Conservation (phyloP, 2,329 filamentous ascomycete species). For the Zymoseptoria tritici region DNA sequence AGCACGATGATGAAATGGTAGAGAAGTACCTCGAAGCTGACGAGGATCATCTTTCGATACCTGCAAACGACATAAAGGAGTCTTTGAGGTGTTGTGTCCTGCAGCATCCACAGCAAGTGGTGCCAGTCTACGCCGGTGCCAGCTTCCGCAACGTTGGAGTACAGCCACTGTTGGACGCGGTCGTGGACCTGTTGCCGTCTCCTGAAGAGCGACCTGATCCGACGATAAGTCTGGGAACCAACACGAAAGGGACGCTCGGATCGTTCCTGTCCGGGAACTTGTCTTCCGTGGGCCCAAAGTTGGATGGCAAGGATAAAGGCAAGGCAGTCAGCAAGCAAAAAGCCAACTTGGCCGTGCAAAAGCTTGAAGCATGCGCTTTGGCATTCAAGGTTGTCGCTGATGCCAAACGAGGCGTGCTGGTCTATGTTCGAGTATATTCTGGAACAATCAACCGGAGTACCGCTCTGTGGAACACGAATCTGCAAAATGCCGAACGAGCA, state of each 20-base stretch:
- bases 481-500: slow-evolving; percentile 69
- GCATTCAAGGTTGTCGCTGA: slow-evolving; percentile 95
- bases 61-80: slow-evolving; percentile 58
- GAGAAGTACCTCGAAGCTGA: slow-evolving; percentile 74
- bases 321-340: slow-evolving; percentile 36
- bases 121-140: slow-evolving; percentile 83
- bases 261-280: slow-evolving; percentile 35
- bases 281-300: slow-evolving; percentile 1
- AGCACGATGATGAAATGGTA: slow-evolving; percentile 79
- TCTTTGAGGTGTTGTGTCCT: slow-evolving; percentile 68
- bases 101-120: slow-evolving; percentile 60
- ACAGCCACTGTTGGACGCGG: slow-evolving; percentile 80
- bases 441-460: slow-evolving; percentile 68
- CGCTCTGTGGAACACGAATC: slow-evolving; percentile 78
- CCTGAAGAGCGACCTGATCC: slow-evolving; percentile 74
- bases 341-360: slow-evolving; percentile 39
- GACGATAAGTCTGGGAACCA: slow-evolving; percentile 59
- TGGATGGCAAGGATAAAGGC: slow-evolving; percentile 30
- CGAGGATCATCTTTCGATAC: slow-evolving; percentile 62
- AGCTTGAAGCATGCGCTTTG: slow-evolving; percentile 61
- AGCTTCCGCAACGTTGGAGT: slow-evolving; percentile 93
- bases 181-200: slow-evolving; percentile 79
- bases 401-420: slow-evolving; percentile 73
- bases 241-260: slow-evolving; percentile 46
- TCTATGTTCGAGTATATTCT: slow-evolving; percentile 88